Percentiles rank a stretch among this genome's conserved stretches.
These are phyloP conservation scores for Podaxis mareebaensis DNA, from an alignment of 768 basidiomycete species.

Conservation along the genomic window DNA sequence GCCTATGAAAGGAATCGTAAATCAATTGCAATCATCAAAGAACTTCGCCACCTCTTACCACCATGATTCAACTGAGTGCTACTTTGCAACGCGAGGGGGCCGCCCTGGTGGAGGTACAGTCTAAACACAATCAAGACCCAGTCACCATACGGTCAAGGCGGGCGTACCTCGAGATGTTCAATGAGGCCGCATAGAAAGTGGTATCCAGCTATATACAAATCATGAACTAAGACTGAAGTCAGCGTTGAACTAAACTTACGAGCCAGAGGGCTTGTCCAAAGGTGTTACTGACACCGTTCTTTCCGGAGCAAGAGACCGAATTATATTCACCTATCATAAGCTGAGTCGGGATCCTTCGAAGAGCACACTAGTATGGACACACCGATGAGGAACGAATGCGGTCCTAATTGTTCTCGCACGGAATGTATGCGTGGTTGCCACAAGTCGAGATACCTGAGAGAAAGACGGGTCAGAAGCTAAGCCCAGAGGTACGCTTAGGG, in stretches of 20 bases:
- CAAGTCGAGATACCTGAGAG: constrained; percentile 49
- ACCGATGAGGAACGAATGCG: constrained; percentile 52
- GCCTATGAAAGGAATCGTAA: constrained; percentile 21
- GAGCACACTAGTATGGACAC: neutral
- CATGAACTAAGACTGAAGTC: neutral
- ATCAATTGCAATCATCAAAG: neutral
- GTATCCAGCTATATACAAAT: constrained; percentile 37
- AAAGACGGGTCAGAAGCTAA: neutral
- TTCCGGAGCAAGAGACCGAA: constrained; percentile 54
- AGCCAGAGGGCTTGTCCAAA: constrained; percentile 59
- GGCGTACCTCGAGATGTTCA: constrained; percentile 49
- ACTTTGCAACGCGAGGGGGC: constrained; percentile 51
- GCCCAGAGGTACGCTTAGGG: neutral
- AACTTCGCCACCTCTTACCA: constrained; percentile 26
- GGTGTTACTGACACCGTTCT: constrained; percentile 50
- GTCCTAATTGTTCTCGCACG: constrained; percentile 47
- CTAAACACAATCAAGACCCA: constrained; percentile 24
- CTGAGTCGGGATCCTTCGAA: neutral
- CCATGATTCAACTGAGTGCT: constrained; percentile 51
- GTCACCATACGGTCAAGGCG: neutral
- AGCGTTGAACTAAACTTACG: constrained; percentile 21
- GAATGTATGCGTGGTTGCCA: constrained; percentile 54
- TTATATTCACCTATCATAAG: constrained; percentile 48
- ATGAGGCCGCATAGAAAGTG: constrained; percentile 46
- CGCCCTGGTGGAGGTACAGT: constrained; percentile 56